Percentiles rank a stretch among this genome's conserved stretches.
phyloP scores from a whole-genome alignment of 129 eudicot species.

The Solidago caesia region DNA sequence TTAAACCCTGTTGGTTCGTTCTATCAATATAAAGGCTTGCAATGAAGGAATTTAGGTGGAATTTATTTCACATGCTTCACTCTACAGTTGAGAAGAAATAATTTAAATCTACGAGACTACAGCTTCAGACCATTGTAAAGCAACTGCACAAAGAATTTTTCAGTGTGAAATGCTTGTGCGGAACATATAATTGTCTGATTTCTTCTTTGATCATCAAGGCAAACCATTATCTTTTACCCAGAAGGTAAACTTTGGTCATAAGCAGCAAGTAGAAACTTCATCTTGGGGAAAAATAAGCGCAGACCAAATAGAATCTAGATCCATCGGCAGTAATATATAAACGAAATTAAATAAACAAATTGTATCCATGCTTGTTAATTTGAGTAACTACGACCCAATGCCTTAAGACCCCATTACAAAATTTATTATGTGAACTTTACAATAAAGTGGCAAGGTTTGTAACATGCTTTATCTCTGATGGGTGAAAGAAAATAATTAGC shows the following conservation, averaged over 20 bases:
- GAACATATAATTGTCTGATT: not conserved
- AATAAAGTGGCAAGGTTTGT: too few species aligned
- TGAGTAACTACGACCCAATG: too few species aligned
- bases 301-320: not conserved
- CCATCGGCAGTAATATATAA: not conserved
- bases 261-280: too few species aligned
- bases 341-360: too few species aligned
- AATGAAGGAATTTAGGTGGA: not conserved
- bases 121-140: not conserved
- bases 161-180: not conserved
- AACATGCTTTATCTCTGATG: not conserved
- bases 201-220: not conserved
- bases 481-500: not conserved
- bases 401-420: not conserved
- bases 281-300: not conserved
- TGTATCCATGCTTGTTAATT: too few species aligned
- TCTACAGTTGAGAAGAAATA: not conserved
- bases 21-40: slow-evolving; percentile 8
- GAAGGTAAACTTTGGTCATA: not conserved
- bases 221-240: not conserved
- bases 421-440: not conserved
- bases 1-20: not conserved
- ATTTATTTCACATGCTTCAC: not conserved
- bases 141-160: not conserved
- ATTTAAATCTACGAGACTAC: not conserved